Percentiles rank a stretch among this genome's conserved stretches.
phyloP scores from a whole-genome alignment of 2,329 filamentous ascomycete genomes.

The Botrytis sinoallii region DNA sequence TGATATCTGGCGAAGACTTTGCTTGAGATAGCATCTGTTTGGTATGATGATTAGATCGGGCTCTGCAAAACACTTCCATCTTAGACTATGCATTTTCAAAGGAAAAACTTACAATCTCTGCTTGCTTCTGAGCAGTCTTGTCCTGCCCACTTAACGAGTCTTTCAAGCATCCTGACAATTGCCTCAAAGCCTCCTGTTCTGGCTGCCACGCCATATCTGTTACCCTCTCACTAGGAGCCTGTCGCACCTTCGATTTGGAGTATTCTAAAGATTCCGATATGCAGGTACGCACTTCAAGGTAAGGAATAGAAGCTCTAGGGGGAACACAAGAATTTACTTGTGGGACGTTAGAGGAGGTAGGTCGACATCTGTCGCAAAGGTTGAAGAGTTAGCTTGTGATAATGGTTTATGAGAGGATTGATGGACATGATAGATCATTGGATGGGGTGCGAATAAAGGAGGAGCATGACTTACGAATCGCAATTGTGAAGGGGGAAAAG shows the following conservation, averaged over 20 bases:
- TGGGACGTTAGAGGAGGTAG: slow-evolving; percentile 34
- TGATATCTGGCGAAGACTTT: slow-evolving; percentile 84
- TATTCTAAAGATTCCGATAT: slow-evolving; percentile 31
- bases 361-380: slow-evolving; percentile 31
- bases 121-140: slow-evolving; percentile 78
- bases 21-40: slow-evolving; percentile 87
- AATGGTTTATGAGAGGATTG: not conserved
- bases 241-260: slow-evolving; percentile 24
- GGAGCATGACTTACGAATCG: slow-evolving; percentile 13
- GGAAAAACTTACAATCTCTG: slow-evolving; percentile 68
- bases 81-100: not conserved
- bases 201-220: slow-evolving; percentile 86
- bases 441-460: not conserved
- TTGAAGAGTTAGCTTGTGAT: slow-evolving; percentile 24
- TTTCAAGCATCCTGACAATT: slow-evolving; percentile 83
- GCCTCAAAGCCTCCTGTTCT: slow-evolving; percentile 77
- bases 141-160: slow-evolving; percentile 88
- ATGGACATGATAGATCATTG: not conserved
- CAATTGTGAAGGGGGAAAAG: not conserved
- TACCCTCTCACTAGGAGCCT: slow-evolving; percentile 26
- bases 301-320: slow-evolving; percentile 25
- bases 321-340: slow-evolving; percentile 37
- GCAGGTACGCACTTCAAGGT: slow-evolving; percentile 32
- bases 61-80: not conserved
- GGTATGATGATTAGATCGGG: slow-evolving; percentile 21